Evolutionary conservation across 1,284 basidiomycete genomes (phyloP).

Genomic region (Leccinum fallax): DNA sequence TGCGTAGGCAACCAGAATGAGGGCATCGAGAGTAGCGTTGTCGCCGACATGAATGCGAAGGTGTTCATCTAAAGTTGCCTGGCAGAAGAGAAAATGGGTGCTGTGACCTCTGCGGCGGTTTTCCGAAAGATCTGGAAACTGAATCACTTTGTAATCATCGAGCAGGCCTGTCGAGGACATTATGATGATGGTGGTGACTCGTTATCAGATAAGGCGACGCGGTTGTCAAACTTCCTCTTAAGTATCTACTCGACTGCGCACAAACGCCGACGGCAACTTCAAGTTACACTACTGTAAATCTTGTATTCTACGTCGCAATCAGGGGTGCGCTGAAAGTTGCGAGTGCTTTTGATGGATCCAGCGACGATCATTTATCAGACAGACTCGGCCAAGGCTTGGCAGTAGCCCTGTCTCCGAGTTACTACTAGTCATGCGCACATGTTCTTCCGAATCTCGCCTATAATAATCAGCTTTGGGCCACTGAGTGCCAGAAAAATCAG

Average conservation of each 20-base stretch:
- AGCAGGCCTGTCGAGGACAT: conserved; percentile 19
- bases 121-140: conserved; percentile 42
- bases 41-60: conserved; percentile 2
- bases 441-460: background rate
- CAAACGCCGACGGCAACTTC: background rate
- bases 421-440: background rate
- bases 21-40: conserved; percentile 13
- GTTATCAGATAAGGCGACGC: conserved; percentile 17
- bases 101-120: conserved; percentile 24
- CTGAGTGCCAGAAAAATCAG: background rate
- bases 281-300: background rate
- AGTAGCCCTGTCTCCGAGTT: background rate
- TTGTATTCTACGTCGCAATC: background rate
- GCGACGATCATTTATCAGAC: background rate
- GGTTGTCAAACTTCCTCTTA: background rate
- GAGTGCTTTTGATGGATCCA: background rate
- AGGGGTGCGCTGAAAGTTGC: background rate
- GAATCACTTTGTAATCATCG: conserved; percentile 34
- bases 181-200: background rate
- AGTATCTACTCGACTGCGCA: background rate
- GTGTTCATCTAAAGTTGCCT: conserved; percentile 8
- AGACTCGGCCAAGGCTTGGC: background rate
- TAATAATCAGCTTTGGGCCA: background rate
- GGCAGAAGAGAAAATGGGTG: conserved; percentile 5
- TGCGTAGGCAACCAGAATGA: conserved; percentile 37